These are phyloP conservation scores for Loxodes magnus DNA, from an alignment of 73 alveolate genomes.

Conservation along the genomic window DNA sequence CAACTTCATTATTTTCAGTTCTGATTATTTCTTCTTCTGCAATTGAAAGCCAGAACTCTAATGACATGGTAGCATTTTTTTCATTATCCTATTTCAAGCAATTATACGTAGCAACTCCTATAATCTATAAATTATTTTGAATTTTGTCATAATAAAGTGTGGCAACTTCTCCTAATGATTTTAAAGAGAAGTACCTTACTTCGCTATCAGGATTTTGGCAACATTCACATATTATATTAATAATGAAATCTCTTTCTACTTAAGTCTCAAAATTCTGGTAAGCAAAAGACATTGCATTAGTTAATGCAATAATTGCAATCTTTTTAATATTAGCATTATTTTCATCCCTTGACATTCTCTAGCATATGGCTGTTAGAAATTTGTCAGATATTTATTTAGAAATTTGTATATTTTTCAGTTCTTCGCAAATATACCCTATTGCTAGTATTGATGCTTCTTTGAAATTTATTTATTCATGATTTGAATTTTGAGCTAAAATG, in stretches of 20 bases:
- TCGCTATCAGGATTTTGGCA: neutral
- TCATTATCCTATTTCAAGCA: neutral
- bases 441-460: conserved; percentile 11
- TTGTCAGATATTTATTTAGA: neutral
- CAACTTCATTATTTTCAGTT: neutral
- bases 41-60: conserved; percentile 8
- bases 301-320: conserved; percentile 8
- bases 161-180: neutral
- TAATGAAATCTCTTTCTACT: neutral
- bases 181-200: neutral
- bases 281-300: neutral
- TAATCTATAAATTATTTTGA: neutral
- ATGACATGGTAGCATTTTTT: neutral
- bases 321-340: neutral
- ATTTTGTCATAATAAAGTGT: conserved; percentile 1
- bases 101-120: neutral
- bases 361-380: neutral
- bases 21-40: conserved; percentile 1
- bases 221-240: neutral
- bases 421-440: conserved; percentile 12
- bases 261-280: neutral
- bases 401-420: neutral
- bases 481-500: neutral
- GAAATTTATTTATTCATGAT: neutral
- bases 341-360: neutral